Percentiles rank a stretch among this genome's conserved stretches.
These are phyloP conservation scores for Jamesozyma piceae DNA, from an alignment of 805 yeast genomes.

Conservation along the genomic window DNA sequence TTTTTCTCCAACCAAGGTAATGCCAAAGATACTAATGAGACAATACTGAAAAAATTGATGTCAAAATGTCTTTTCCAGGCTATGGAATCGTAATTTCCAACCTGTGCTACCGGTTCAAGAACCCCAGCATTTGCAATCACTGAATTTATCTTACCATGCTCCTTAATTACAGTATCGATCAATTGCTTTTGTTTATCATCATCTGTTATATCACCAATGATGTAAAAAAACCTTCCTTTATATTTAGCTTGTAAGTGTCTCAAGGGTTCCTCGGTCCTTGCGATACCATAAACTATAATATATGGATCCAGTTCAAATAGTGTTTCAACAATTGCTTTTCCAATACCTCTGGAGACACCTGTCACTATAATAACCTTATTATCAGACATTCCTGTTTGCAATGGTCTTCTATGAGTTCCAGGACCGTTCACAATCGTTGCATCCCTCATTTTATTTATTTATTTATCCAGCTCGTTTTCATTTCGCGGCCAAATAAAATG, in stretches of 20 bases:
- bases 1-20: conserved; percentile 48
- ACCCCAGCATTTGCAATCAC: conserved; percentile 76
- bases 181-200: conserved; percentile 26
- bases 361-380: conserved; percentile 42
- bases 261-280: conserved; percentile 51
- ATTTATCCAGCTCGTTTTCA: too few species aligned
- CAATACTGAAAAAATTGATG: conserved; percentile 69
- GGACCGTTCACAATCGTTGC: neutral
- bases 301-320: conserved; percentile 32
- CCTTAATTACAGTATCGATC: conserved; percentile 36
- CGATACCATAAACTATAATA: conserved; percentile 52
- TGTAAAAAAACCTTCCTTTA: conserved; percentile 43
- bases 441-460: neutral
- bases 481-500: too few species aligned
- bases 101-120: conserved; percentile 63
- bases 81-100: conserved; percentile 33
- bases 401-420: too few species aligned
- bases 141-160: conserved; percentile 52
- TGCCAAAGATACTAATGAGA: conserved; percentile 44
- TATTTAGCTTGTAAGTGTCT: conserved; percentile 34
- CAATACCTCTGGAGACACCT: conserved; percentile 71
- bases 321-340: conserved; percentile 59
- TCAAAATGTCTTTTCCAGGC: conserved; percentile 62
- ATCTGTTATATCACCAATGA: conserved; percentile 55
- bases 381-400: too few species aligned